phyloP scores from a whole-genome alignment of 192 early-diverging fungal species.

The Coemansia umbellata region DNA sequence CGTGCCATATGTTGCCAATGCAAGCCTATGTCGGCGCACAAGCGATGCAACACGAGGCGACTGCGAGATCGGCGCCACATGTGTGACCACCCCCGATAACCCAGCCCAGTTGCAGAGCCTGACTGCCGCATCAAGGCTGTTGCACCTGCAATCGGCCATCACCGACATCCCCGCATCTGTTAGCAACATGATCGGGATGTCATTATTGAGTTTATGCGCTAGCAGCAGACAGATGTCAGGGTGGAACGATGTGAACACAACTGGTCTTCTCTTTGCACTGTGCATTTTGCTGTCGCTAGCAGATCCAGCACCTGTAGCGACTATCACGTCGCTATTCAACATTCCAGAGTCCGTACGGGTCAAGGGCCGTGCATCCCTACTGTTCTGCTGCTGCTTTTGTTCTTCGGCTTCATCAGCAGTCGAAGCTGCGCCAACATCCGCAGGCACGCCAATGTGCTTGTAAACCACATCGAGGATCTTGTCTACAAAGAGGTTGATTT shows the following conservation, averaged over 20 bases:
- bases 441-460: constrained; percentile 15
- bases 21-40: constrained; percentile 67
- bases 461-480: constrained; percentile 77
- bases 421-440: background rate
- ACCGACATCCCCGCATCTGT: constrained; percentile 73
- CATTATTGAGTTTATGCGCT: constrained; percentile 77
- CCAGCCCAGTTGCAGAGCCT: constrained; percentile 68
- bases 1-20: constrained; percentile 80
- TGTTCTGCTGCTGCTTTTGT: too few relatives aligned
- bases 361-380: too few relatives aligned
- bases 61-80: constrained; percentile 67
- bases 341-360: too few relatives aligned
- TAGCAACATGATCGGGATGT: constrained; percentile 87
- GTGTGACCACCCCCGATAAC: constrained; percentile 77
- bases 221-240: constrained; percentile 82
- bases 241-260: constrained; percentile 93
- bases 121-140: constrained; percentile 75
- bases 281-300: background rate
- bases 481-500: constrained; percentile 85
- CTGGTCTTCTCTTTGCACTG: constrained; percentile 51
- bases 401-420: too few relatives aligned
- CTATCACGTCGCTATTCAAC: too few relatives aligned
- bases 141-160: constrained; percentile 76
- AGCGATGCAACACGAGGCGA: constrained; percentile 66
- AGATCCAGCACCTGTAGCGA: background rate